Evolutionary conservation across 2,329 filamentous ascomycete genomes (phyloP).

Genomic region (Dactylonectria macrodidyma): DNA sequence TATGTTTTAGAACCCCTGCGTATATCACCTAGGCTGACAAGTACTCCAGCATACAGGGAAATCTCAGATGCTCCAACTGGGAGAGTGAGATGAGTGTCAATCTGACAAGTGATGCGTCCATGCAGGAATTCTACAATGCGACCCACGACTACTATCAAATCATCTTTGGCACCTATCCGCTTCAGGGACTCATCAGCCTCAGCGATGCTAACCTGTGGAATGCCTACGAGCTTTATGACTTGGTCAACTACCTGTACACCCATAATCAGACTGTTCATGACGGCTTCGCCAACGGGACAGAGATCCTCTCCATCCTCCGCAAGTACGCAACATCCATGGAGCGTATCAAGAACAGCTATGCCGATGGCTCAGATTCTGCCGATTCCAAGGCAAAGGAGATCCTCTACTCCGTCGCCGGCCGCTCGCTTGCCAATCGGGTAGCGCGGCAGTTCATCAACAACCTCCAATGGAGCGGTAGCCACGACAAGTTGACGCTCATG

Average conservation of each 20-base stretch:
- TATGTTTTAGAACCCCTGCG: conserved; percentile 50
- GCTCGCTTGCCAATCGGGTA: conserved; percentile 64
- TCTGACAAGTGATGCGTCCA: conserved; percentile 43
- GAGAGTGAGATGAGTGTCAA: conserved; percentile 47
- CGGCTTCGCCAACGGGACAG: conserved; percentile 54
- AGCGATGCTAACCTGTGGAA: conserved; percentile 60
- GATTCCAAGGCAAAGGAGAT: conserved; percentile 53
- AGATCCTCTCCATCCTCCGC: conserved; percentile 63
- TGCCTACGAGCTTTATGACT: conserved; percentile 69
- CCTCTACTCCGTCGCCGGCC: conserved; percentile 66
- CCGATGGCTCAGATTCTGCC: conserved; percentile 62
- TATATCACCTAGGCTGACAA: conserved; percentile 26
- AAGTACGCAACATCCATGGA: conserved; percentile 79
- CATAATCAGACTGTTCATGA: conserved; percentile 63
- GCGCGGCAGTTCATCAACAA: conserved; percentile 59
- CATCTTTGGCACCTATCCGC: conserved; percentile 55
- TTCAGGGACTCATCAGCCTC: conserved; percentile 56
- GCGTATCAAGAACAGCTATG: conserved; percentile 67
- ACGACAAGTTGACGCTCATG: conserved; percentile 65
- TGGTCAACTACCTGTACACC: conserved; percentile 66
- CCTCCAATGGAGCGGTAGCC: conserved; percentile 56
- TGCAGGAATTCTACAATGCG: conserved; percentile 46
- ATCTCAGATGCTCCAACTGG: conserved; percentile 57
- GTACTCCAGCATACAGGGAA: conserved; percentile 55
- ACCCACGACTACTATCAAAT: conserved; percentile 59